These are phyloP conservation scores for Coemansia biformis DNA, from an alignment of 192 early-diverging fungal species.

Conservation along the genomic window DNA sequence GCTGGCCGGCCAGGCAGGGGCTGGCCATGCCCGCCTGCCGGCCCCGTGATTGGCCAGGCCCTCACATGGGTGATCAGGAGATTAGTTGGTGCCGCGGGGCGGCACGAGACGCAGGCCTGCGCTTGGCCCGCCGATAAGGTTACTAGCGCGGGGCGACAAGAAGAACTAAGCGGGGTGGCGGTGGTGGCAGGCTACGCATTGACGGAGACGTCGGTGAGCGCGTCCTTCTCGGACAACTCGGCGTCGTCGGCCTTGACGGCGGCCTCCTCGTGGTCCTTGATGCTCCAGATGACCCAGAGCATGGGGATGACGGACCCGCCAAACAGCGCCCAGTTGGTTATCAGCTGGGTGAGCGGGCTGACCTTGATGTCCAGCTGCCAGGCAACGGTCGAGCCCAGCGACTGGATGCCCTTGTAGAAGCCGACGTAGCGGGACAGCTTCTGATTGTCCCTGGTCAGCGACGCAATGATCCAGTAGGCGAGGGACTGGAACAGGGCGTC, in stretches of 20 bases:
- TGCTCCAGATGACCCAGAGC: conserved; percentile 50
- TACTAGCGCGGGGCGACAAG: too few relatives aligned
- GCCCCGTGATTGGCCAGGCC: too few relatives aligned
- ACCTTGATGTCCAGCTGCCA: conserved; percentile 62
- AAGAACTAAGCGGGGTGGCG: too few relatives aligned
- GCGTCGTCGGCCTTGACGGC: background rate
- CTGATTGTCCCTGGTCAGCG: conserved; percentile 75
- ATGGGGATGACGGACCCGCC: conserved; percentile 52
- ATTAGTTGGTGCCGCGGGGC: too few relatives aligned
- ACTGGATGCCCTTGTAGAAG: conserved; percentile 91
- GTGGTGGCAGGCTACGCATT: background rate
- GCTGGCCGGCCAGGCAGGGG: too few relatives aligned
- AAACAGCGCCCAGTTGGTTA: conserved; percentile 58
- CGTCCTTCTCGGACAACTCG: conserved; percentile 22
- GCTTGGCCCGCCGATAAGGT: too few relatives aligned
- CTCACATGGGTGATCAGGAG: too few relatives aligned
- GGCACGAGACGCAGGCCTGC: too few relatives aligned
- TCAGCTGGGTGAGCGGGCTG: conserved; percentile 45
- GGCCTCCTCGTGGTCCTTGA: conserved; percentile 49
- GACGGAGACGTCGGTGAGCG: background rate
- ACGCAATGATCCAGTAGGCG: conserved; percentile 82
- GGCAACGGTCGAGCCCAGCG: conserved; percentile 64
- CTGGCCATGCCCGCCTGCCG: too few relatives aligned
- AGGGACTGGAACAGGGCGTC: conserved; percentile 82
- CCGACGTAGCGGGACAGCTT: conserved; percentile 69